Conservation (phyloP, 345 rosid genomes). For the Limnanthes douglasii region DNA sequence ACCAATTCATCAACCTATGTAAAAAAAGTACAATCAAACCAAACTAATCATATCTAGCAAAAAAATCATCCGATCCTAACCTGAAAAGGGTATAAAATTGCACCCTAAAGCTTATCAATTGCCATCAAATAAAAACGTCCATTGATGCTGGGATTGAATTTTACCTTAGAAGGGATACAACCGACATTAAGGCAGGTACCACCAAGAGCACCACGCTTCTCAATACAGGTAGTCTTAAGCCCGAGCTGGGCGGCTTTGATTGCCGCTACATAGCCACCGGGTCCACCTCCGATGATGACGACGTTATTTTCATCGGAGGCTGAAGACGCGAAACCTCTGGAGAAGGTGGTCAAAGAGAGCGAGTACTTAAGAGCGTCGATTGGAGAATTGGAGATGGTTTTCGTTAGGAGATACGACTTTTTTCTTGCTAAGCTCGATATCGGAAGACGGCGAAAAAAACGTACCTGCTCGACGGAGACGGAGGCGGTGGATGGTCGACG, state of each 20-base stretch:
- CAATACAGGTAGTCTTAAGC: slow-evolving; percentile 93
- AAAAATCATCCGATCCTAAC: too few relatives aligned
- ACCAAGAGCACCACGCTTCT: slow-evolving; percentile 93
- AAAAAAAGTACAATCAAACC: too few relatives aligned
- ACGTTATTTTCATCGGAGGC: slow-evolving; percentile 97
- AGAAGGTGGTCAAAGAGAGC: slow-evolving; percentile 34
- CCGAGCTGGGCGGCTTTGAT: slow-evolving; percentile 98
- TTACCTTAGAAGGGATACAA: slow-evolving; percentile 97
- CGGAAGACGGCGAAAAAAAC: too few relatives aligned
- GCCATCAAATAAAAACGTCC: too few relatives aligned
- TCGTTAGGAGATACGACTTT: slow-evolving; percentile 42
- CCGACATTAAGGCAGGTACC: slow-evolving; percentile 99
- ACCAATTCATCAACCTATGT: too few relatives aligned
- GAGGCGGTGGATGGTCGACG: too few relatives aligned
- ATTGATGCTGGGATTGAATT: too few relatives aligned
- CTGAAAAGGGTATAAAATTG: too few relatives aligned
- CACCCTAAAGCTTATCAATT: too few relatives aligned
- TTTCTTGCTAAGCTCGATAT: slow-evolving; percentile 79
- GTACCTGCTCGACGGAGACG: too few relatives aligned
- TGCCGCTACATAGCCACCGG: slow-evolving; percentile 99
- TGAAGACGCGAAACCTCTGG: slow-evolving; percentile 60
- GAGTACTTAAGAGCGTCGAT: slow-evolving; percentile 41
- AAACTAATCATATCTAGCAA: too few relatives aligned
- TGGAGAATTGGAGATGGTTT: slow-evolving; percentile 33
- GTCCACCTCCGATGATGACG: slow-evolving; percentile 93